These are phyloP conservation scores for Tricholomella constricta DNA, from an alignment of 768 basidiomycete species.

Conservation along the genomic window DNA sequence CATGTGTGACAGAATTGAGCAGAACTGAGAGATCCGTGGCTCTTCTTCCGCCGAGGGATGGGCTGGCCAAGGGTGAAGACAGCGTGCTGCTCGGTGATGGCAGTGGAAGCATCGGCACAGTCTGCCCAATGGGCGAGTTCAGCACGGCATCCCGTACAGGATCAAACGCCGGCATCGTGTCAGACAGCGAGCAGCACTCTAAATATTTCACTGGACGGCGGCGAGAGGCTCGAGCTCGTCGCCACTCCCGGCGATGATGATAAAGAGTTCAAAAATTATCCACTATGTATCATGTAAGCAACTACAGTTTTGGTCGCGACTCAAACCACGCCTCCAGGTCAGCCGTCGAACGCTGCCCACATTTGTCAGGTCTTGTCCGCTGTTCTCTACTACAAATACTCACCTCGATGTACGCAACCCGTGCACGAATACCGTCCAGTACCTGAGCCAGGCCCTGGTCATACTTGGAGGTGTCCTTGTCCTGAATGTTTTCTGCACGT, in stretches of 20 bases:
- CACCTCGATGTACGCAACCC: slow-evolving; percentile 64
- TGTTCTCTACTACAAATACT: slow-evolving; percentile 8
- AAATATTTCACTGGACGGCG: slow-evolving; percentile 10
- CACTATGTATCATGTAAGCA: slow-evolving; percentile 22
- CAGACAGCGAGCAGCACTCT: slow-evolving; percentile 19
- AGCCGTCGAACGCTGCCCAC: slow-evolving; percentile 52
- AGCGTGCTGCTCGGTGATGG: slow-evolving; percentile 24
- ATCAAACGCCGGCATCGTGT: slow-evolving; percentile 74
- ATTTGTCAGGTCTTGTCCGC: background rate
- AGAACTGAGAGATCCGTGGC: slow-evolving; percentile 79
- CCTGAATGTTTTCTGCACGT: slow-evolving; percentile 36
- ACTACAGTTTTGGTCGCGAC: slow-evolving; percentile 24
- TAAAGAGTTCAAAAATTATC: slow-evolving; percentile 23
- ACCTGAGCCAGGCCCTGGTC: slow-evolving; percentile 63
- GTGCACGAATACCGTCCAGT: slow-evolving; percentile 66
- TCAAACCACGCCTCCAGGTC: slow-evolving; percentile 61
- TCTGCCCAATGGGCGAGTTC: slow-evolving; percentile 65
- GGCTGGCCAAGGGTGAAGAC: slow-evolving; percentile 45
- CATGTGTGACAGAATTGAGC: slow-evolving; percentile 61
- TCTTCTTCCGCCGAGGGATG: slow-evolving; percentile 54
- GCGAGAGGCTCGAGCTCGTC: slow-evolving; percentile 20
- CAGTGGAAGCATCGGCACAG: slow-evolving; percentile 29
- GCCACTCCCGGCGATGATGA: slow-evolving; percentile 21
- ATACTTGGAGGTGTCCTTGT: slow-evolving; percentile 72
- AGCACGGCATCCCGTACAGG: slow-evolving; percentile 86